Percentiles rank a stretch among this genome's conserved stretches.
Evolutionary conservation across 176 grass and related monocot species (phyloP).

Genomic region (Rhynchospora tenuis): DNA sequence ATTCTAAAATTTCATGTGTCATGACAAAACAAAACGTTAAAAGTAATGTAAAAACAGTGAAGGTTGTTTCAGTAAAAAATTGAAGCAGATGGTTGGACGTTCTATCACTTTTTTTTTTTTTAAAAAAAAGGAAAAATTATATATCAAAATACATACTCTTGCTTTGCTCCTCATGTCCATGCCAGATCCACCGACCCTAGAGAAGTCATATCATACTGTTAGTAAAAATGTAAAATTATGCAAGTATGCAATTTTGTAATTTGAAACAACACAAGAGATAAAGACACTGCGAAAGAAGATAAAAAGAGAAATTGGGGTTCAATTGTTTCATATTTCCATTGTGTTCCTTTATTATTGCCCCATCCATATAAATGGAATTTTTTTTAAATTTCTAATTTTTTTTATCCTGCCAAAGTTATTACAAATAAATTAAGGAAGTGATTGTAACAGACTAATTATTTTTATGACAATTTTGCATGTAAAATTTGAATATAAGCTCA

Average conservation of each 20-base stretch:
- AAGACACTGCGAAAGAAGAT: background rate
- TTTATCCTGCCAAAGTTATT: background rate
- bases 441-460: background rate
- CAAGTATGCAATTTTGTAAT: background rate
- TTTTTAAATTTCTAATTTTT: background rate
- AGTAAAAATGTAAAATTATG: background rate
- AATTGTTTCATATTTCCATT: background rate
- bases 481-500: background rate
- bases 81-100: too few species aligned
- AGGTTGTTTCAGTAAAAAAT: too few species aligned
- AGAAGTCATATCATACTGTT: conserved; percentile 14
- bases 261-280: background rate
- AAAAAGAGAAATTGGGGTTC: background rate
- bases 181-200: conserved; percentile 77
- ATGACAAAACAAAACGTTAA: background rate
- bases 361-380: background rate
- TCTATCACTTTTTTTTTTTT: too few species aligned
- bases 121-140: background rate
- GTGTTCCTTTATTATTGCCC: background rate
- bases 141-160: conserved; percentile 32
- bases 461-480: background rate
- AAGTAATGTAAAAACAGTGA: too few species aligned
- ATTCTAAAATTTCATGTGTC: background rate
- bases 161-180: conserved; percentile 95
- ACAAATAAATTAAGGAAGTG: background rate